Percentiles rank a stretch among this genome's conserved stretches.
phyloP scores from a whole-genome alignment of 257 asterid species.

The Solanum dulcamara region DNA sequence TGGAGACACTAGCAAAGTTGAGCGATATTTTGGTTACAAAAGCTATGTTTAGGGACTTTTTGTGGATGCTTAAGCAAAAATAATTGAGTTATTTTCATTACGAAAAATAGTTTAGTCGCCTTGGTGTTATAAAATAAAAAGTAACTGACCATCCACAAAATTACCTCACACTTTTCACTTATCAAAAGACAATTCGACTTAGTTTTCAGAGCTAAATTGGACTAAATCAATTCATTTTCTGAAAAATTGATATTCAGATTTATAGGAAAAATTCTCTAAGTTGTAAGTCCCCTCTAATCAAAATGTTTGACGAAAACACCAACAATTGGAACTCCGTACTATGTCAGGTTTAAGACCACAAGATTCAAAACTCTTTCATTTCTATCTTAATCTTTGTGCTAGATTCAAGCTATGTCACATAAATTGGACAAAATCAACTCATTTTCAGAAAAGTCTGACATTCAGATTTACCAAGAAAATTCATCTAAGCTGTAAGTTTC shows the following conservation, averaged over 20 bases:
- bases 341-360: neutral
- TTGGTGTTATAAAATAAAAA: neutral
- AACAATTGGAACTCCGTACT: neutral
- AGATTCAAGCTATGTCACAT: neutral
- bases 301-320: neutral
- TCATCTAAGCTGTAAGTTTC: neutral
- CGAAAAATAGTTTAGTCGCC: neutral
- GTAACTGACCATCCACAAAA: neutral
- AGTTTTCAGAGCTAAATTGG: neutral
- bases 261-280: neutral
- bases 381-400: neutral
- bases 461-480: neutral
- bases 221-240: neutral
- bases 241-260: neutral
- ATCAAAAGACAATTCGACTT: neutral
- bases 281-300: neutral
- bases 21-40: neutral
- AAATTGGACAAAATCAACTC: neutral
- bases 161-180: neutral
- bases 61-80: too few species aligned
- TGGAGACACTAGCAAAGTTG: neutral
- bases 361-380: neutral
- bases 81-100: neutral
- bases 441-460: neutral
- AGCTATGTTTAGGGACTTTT: too few species aligned